Conservation (phyloP, 371 early-diverging fungal species). For the Blakeslea trispora region DNA sequence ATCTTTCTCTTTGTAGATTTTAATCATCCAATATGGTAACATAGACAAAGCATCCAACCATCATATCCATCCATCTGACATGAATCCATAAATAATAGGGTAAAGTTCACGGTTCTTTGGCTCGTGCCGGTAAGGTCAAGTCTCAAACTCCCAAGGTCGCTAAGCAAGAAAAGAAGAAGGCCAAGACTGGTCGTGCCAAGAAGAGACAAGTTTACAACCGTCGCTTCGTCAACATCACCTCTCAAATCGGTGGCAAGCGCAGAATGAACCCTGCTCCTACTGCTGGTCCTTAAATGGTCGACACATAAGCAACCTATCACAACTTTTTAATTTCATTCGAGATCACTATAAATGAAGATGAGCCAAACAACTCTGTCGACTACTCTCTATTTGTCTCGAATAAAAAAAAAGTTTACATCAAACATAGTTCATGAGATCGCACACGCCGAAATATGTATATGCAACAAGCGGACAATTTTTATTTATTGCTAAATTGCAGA, state of each 20-base stretch:
- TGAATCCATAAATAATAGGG: constrained; percentile 62
- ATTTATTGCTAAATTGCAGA: too few species aligned
- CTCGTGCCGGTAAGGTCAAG: constrained; percentile 99
- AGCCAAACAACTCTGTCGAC: not conserved
- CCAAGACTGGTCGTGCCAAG: constrained; percentile 95
- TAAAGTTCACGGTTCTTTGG: constrained; percentile 99
- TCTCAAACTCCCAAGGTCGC: constrained; percentile 99
- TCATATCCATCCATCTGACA: constrained; percentile 13
- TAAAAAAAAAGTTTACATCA: too few species aligned
- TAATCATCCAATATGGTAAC: constrained; percentile 38
- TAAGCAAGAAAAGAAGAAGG: constrained; percentile 96
- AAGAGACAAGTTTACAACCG: constrained; percentile 98
- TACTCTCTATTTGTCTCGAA: too few species aligned
- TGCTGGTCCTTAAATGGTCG: constrained; percentile 46
- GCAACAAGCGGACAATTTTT: too few species aligned
- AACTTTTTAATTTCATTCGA: constrained; percentile 1
- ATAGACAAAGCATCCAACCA: constrained; percentile 19
- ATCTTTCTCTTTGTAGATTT: constrained; percentile 31
- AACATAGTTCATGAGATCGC: too few species aligned
- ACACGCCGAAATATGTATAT: not conserved
- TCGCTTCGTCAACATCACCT: constrained; percentile 95
- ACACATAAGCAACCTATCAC: not conserved
- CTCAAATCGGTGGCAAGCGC: constrained; percentile 87
- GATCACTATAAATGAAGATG: constrained; percentile 1
- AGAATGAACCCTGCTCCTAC: constrained; percentile 79